Evolutionary conservation across 768 basidiomycete species (phyloP).

Genomic region (Hypsizygus marmoreus): DNA sequence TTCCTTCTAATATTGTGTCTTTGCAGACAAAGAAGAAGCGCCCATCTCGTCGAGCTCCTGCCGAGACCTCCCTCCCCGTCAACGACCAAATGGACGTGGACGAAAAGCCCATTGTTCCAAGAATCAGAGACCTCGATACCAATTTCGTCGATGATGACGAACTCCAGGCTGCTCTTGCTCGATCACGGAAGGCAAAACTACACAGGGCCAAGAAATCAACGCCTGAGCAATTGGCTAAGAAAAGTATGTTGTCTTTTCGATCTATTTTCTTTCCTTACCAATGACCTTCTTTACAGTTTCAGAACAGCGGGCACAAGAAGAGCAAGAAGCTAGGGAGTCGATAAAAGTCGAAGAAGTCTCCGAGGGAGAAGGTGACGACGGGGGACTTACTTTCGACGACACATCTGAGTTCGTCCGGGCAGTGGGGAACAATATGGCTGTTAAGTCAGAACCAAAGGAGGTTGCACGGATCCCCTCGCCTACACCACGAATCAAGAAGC

Average conservation of each 20-base stretch:
- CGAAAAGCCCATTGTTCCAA: slow-evolving; percentile 64
- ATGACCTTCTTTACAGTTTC: slow-evolving; percentile 50
- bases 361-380: slow-evolving; percentile 33
- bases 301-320: slow-evolving; percentile 58
- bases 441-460: slow-evolving; percentile 50
- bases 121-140: slow-evolving; percentile 72
- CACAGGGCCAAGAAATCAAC: slow-evolving; percentile 74
- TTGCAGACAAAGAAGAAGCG: slow-evolving; percentile 91
- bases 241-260: slow-evolving; percentile 50
- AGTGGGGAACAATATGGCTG: slow-evolving; percentile 66
- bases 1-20: slow-evolving; percentile 3
- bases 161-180: slow-evolving; percentile 88
- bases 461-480: slow-evolving; percentile 20
- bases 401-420: slow-evolving; percentile 95
- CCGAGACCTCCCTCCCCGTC: slow-evolving; percentile 48
- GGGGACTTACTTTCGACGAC: slow-evolving; percentile 87
- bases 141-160: slow-evolving; percentile 99
- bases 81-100: slow-evolving; percentile 82
- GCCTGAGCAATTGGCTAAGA: slow-evolving; percentile 80
- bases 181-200: slow-evolving; percentile 80
- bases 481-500: slow-evolving; percentile 27
- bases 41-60: slow-evolving; percentile 62
- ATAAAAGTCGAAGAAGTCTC: slow-evolving; percentile 47
- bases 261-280: slow-evolving; percentile 1
- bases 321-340: slow-evolving; percentile 38